phyloP scores from a whole-genome alignment of 1,284 basidiomycete species.

The Boletus austroedulis region DNA sequence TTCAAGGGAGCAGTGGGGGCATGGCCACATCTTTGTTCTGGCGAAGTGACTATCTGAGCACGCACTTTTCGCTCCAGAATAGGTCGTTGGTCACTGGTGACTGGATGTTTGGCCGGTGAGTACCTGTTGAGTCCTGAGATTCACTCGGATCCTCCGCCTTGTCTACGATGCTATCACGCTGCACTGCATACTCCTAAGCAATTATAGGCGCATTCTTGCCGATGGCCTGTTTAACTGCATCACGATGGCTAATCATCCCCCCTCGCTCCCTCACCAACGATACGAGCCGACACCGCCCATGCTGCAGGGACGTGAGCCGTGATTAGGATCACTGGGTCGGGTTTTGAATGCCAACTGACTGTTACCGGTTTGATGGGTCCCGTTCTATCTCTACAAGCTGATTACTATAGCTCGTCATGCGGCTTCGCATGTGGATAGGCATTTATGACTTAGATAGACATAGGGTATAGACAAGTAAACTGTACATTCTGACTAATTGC shows the following conservation, averaged over 20 bases:
- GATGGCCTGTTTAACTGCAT: slow-evolving; percentile 16
- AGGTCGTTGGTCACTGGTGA: slow-evolving; percentile 83
- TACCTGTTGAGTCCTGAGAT: slow-evolving; percentile 14
- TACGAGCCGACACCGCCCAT: slow-evolving; percentile 12
- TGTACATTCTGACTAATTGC: background rate
- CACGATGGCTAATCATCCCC: slow-evolving; percentile 8
- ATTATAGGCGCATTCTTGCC: slow-evolving; percentile 1
- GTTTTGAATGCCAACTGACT: background rate
- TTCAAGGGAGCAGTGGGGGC: slow-evolving; percentile 62
- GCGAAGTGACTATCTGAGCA: slow-evolving; percentile 82
- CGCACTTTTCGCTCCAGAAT: slow-evolving; percentile 88
- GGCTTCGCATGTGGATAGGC: background rate
- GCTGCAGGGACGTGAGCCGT: slow-evolving; percentile 30
- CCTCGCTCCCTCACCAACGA: background rate
- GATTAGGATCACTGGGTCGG: slow-evolving; percentile 13
- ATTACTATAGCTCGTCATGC: background rate
- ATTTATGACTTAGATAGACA: background rate
- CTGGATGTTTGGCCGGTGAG: slow-evolving; percentile 90
- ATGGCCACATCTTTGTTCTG: no score
- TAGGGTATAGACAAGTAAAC: background rate
- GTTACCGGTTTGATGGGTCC: background rate
- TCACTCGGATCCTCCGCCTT: background rate
- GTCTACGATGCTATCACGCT: background rate
- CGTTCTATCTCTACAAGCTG: background rate
- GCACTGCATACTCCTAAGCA: background rate